Evolutionary conservation across 2,329 filamentous ascomycete species (phyloP).

Genomic region (Trichoderma endophyticum): DNA sequence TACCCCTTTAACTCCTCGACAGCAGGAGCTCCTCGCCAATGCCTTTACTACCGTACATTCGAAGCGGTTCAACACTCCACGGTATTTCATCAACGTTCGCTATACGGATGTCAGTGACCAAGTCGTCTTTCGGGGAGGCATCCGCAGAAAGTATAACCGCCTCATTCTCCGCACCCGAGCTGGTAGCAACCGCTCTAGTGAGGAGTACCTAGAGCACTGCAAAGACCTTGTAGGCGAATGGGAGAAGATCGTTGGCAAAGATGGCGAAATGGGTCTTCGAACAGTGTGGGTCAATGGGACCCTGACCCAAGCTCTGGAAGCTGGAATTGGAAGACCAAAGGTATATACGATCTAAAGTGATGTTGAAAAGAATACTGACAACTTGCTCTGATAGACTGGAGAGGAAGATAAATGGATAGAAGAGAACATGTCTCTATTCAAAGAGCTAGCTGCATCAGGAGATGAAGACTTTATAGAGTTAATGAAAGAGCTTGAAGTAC

Average conservation of each 20-base stretch:
- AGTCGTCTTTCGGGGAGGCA: constrained; percentile 11
- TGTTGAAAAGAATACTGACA: neutral
- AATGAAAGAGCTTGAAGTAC: neutral
- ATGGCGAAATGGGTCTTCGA: neutral
- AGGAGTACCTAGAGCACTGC: constrained; percentile 7
- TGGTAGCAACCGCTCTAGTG: neutral
- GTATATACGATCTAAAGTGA: neutral
- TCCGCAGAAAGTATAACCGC: constrained; percentile 10
- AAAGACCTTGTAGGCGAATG: neutral
- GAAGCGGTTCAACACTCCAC: constrained; percentile 10
- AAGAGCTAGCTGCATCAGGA: neutral
- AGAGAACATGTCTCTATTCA: neutral
- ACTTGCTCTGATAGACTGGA: neutral
- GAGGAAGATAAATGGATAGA: constrained; percentile 10
- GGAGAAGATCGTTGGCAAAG: neutral
- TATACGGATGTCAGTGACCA: constrained; percentile 6
- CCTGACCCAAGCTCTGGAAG: constrained; percentile 7
- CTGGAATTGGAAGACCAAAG: constrained; percentile 9
- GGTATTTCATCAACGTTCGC: constrained; percentile 12
- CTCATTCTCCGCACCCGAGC: constrained; percentile 10
- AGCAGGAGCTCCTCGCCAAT: constrained; percentile 1
- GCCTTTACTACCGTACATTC: constrained; percentile 5
- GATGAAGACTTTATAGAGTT: constrained; percentile 11
- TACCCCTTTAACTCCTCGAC: neutral
- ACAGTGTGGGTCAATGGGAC: constrained; percentile 13